Base-by-base conservation (phyloP, 2,329 filamentous ascomycete species). In the Aspergillus sp. region DNA sequence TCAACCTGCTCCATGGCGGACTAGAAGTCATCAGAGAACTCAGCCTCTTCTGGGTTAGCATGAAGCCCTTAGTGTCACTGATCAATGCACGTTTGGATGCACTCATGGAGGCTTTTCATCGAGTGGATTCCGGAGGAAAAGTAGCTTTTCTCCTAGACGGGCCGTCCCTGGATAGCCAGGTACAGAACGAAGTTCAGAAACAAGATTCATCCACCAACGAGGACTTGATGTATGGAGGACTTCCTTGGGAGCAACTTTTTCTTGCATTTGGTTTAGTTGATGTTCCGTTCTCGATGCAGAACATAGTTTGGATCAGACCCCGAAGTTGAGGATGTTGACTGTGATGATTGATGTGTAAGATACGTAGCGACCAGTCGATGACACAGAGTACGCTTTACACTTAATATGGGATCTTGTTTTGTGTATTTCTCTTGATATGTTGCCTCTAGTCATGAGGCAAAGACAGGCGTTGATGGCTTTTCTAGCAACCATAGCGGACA, bases 21-120 rank as follows among this genome's bases (percentile, higher is more conserved):
- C 71, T 84, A 36, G 76, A 78, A 7, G 79, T 83, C 12, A 72
- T 90, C 17, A 80, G 84, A 15, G 79, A 84, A 53, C 76, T 89
- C 36, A 77, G 80, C 3, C 74, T 72, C 3, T 81, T 83, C 62
- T 90, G 88, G 88, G 80, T 82, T 42, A 83, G 82, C 56, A 82
- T 83, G 2, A 74, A 77, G 39, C 74, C 74, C 20, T 80, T 87
- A 53, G 76, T 78, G 13, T 76, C 79, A 30, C 75, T 78, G 3
- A 78, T 87, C 20, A 72, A 79, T 48, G 71, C 68, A 36, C 78
- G 82, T 3, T 64, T 81, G 44, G 76, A 78, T 12, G 66, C 76
- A 53, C 71, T 85, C 58, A 69, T 74, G 63, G 65, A 70, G 65
- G 65, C 71, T 57, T 60, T 74, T 57, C 55, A 72, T 62, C 71